Conservation (phyloP, 805 yeast genomes). For the Tetrapisispora pingtungensis region DNA sequence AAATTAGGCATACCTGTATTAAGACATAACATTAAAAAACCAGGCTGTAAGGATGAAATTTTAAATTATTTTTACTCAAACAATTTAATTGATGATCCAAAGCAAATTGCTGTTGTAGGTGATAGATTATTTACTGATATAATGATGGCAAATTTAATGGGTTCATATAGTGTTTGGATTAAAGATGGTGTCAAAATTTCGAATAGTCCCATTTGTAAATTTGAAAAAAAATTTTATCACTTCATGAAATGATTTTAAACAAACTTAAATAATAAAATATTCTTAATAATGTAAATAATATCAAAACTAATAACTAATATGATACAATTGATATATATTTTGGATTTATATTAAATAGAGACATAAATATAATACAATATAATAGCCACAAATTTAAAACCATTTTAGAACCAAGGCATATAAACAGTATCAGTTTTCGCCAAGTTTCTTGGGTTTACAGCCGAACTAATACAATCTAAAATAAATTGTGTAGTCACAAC, state of each 20-base stretch:
- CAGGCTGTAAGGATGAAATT: conserved; percentile 69
- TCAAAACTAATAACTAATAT: too few species aligned
- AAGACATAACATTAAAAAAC: conserved; percentile 67
- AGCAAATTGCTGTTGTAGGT: conserved; percentile 77
- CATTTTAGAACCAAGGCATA: conserved; percentile 79
- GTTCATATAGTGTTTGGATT: conserved; percentile 76
- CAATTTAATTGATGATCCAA: conserved; percentile 37
- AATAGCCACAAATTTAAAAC: too few species aligned
- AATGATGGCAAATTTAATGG: conserved; percentile 91
- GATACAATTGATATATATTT: background rate
- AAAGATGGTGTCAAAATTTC: conserved; percentile 61
- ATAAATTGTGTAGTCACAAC: conserved; percentile 77
- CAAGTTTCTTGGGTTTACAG: conserved; percentile 87
- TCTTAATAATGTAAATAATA: too few species aligned
- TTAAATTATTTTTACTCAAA: conserved; percentile 44
- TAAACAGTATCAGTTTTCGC: conserved; percentile 87
- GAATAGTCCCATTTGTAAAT: conserved; percentile 8
- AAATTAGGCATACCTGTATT: conserved; percentile 61
- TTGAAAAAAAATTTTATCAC: conserved; percentile 13
- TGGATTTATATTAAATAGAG: background rate
- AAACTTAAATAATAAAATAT: background rate
- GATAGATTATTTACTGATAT: conserved; percentile 88
- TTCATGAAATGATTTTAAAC: conserved; percentile 1
- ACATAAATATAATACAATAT: too few species aligned
- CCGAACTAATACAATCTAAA: conserved; percentile 82